These are phyloP conservation scores for Aspergillus diversus DNA, from an alignment of 495 filamentous ascomycete genomes.

Conservation along the genomic window DNA sequence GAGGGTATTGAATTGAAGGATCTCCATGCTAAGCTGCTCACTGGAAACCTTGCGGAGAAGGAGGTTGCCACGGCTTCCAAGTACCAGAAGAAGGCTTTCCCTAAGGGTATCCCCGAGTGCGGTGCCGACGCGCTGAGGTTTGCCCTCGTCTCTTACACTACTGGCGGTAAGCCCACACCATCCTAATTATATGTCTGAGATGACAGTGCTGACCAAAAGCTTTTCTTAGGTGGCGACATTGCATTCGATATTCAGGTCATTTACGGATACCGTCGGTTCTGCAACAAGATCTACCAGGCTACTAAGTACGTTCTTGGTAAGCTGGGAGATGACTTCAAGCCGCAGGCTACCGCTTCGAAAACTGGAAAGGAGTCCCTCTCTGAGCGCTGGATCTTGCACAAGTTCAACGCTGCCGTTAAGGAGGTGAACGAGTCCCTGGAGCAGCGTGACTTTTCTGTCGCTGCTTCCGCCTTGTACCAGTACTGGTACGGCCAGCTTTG, in stretches of 20 bases:
- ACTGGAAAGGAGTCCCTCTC: constrained; percentile 71
- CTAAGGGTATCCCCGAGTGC: constrained; percentile 83
- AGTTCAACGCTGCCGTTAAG: constrained; percentile 73
- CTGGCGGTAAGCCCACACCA: constrained; percentile 62
- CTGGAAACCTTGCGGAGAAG: constrained; percentile 74
- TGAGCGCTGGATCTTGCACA: constrained; percentile 86
- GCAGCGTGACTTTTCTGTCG: constrained; percentile 69
- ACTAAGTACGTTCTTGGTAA: constrained; percentile 85
- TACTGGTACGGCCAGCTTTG: constrained; percentile 72
- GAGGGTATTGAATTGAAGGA: constrained; percentile 67
- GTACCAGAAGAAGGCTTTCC: constrained; percentile 79
- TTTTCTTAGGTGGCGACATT: constrained; percentile 65
- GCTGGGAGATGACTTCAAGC: constrained; percentile 71
- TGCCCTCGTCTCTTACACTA: constrained; percentile 80
- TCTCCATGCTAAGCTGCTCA: constrained; percentile 69
- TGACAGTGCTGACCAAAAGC: constrained; percentile 3
- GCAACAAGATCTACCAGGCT: constrained; percentile 93
- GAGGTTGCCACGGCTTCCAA: constrained; percentile 73
- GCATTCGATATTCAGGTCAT: constrained; percentile 85
- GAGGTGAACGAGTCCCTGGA: constrained; percentile 72
- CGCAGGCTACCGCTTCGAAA: constrained; percentile 55
- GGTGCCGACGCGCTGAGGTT: constrained; percentile 85
- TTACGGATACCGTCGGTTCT: constrained; percentile 79
- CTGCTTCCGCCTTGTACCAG: constrained; percentile 65
- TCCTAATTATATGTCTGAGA: not conserved